Evolutionary conservation across 768 basidiomycete species (phyloP).

Genomic region (Lactarius akahatsu): DNA sequence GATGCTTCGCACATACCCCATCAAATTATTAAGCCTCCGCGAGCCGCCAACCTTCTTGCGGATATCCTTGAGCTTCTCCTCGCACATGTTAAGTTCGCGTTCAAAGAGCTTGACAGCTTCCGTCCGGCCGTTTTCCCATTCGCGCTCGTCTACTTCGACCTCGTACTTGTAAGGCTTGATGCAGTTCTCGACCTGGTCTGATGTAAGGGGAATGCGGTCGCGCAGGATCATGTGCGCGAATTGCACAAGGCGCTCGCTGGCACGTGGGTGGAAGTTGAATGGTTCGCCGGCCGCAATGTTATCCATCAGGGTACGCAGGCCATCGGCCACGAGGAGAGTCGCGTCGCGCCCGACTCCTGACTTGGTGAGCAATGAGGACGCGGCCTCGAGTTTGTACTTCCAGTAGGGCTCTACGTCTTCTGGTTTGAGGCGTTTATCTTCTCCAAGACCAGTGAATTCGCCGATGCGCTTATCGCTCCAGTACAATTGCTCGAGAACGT

Average conservation of each 20-base stretch:
- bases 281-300: slow-evolving; percentile 87
- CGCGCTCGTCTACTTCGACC: slow-evolving; percentile 87
- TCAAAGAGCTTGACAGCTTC: slow-evolving; percentile 77
- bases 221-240: slow-evolving; percentile 92
- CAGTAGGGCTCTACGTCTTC: slow-evolving; percentile 88
- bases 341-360: slow-evolving; percentile 94
- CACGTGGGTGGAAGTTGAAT: slow-evolving; percentile 85
- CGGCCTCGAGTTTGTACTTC: slow-evolving; percentile 95
- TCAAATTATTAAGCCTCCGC: slow-evolving; percentile 70
- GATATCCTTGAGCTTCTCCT: slow-evolving; percentile 84
- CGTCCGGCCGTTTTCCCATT: slow-evolving; percentile 87
- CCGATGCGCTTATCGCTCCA: slow-evolving; percentile 88
- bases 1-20: slow-evolving; percentile 75
- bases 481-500: slow-evolving; percentile 94
- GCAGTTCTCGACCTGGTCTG: slow-evolving; percentile 98
- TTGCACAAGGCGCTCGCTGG: slow-evolving; percentile 85
- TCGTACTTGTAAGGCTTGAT: slow-evolving; percentile 99
- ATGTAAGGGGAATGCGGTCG: slow-evolving; percentile 90
- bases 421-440: slow-evolving; percentile 65
- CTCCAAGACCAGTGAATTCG: slow-evolving; percentile 70
- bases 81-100: slow-evolving; percentile 81
- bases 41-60: slow-evolving; percentile 85
- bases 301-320: slow-evolving; percentile 85
- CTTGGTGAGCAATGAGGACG: slow-evolving; percentile 90
- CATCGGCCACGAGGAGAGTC: slow-evolving; percentile 92